Evolutionary conservation across 495 filamentous ascomycete species (phyloP), one percentile per base, ranked within the genome.

Genomic region (Chaetomium fimeti): DNA sequence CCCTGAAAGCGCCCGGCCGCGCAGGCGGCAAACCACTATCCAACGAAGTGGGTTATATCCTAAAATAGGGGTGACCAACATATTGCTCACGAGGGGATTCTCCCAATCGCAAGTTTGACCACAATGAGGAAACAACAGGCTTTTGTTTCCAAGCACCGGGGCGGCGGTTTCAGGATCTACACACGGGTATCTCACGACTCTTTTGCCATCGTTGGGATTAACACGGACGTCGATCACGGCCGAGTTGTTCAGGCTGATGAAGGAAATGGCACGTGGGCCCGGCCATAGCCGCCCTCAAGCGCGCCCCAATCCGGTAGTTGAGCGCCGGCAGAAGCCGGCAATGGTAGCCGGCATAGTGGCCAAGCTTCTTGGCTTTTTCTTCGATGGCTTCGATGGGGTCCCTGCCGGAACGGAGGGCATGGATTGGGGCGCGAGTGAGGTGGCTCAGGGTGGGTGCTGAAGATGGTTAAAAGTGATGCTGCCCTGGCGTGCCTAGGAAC

Each of bases 311-410:
- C 38, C 40, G 57, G 57, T 25, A 59, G 22, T 59, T 59, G 42
- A 20, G 25, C 5, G 8, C 57, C 55, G 55, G 57, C 24, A 59
- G 40, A 59, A 59, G 57, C 8, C 27, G 52, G 52, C n/a, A 55
- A 18, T 15, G 22, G 51, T 32, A 16, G 51, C 51, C 32, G 55
- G 16, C 24, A 47, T 47, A 32, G 18, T 32, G 42, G 57, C 57
- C 57, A 59, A 59, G 57, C n/a, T 4, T 5, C 57, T 59, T 48
- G 57, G 57, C 57, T 11, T 32, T 48, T 43, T 45, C 45, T 27
- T 38, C 29, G 29, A 9, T 43, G 15, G 13, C 9, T 15, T 43
- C 40, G 1, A 15, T 43, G 13, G 40, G 18, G 40, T 18, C 40
- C 40, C 13, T 43, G 40, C 16, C 15, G 15, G 13, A 43, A 43